phyloP scores from a whole-genome alignment of 2,329 filamentous ascomycete genomes.

The Elsinoe necatrix region DNA sequence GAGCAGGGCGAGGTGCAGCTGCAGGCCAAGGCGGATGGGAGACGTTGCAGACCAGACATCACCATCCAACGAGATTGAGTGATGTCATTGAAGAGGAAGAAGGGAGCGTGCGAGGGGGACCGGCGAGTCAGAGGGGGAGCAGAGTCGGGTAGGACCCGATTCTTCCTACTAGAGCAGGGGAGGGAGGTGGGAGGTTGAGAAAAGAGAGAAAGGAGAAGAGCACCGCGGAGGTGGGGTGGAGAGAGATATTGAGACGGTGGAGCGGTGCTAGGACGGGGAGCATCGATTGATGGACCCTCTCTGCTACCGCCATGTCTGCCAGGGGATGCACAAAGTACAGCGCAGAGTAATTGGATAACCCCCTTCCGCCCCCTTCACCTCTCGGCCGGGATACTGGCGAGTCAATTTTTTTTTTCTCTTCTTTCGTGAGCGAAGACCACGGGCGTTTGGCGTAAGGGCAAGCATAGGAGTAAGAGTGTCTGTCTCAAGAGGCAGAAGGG shows the following conservation, averaged over 20 bases:
- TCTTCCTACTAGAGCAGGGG: background rate
- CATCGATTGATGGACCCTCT: background rate
- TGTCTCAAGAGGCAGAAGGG: background rate
- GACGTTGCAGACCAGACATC: conserved; percentile 60
- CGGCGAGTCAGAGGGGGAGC: conserved; percentile 31
- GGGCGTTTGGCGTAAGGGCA: background rate
- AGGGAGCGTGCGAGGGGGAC: conserved; percentile 48
- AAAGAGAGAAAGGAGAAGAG: background rate
- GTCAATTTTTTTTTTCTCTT: no score
- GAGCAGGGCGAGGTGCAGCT: conserved; percentile 14
- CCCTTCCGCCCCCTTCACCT: background rate
- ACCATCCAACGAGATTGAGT: conserved; percentile 79
- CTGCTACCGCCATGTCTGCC: no score
- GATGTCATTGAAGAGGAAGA: conserved; percentile 85
- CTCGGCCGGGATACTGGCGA: background rate
- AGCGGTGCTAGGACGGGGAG: background rate
- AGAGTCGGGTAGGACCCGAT: conserved; percentile 7
- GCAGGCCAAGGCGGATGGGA: conserved; percentile 63
- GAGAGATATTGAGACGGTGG: background rate
- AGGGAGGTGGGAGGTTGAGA: background rate
- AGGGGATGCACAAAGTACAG: background rate
- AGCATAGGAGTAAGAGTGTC: background rate
- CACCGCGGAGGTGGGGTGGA: background rate
- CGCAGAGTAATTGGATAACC: no score
- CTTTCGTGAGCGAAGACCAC: background rate